These are phyloP conservation scores for Ogataea glucozyma DNA, from an alignment of 805 yeast genomes.

Conservation along the genomic window DNA sequence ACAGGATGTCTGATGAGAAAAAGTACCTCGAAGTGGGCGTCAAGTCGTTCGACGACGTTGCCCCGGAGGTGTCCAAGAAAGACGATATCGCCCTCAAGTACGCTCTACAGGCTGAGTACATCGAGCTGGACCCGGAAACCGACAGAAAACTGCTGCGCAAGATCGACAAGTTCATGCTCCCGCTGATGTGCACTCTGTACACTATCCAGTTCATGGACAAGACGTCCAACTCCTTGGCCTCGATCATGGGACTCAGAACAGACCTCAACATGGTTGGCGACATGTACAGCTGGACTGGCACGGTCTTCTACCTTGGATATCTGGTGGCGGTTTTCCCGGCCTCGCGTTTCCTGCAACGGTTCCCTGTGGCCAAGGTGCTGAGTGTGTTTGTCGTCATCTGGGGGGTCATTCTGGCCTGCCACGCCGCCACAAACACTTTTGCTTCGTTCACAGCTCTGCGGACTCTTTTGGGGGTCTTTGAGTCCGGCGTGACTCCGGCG, in stretches of 20 bases:
- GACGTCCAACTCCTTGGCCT: constrained; percentile 30
- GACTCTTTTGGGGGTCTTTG: constrained; percentile 51
- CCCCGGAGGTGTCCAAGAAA: constrained; percentile 27
- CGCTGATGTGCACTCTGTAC: constrained; percentile 23
- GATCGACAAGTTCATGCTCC: constrained; percentile 24
- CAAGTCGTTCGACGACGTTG: constrained; percentile 28
- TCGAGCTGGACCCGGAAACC: constrained; percentile 14
- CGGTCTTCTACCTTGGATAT: constrained; percentile 52
- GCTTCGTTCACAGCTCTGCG: constrained; percentile 45
- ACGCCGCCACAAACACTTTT: constrained; percentile 43
- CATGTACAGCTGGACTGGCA: constrained; percentile 50
- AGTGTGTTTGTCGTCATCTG: constrained; percentile 39
- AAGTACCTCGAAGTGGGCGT: constrained; percentile 3
- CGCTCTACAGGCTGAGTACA: constrained; percentile 12
- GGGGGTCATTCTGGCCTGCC: constrained; percentile 45
- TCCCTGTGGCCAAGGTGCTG: constrained; percentile 43
- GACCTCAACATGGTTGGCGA: constrained; percentile 50
- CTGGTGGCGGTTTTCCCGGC: constrained; percentile 44
- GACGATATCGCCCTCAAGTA: constrained; percentile 37
- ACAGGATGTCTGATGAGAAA: no score
- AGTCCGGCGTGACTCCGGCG: constrained; percentile 57
- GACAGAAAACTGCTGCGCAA: constrained; percentile 21
- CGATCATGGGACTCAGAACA: constrained; percentile 46
- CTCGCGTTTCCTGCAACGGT: constrained; percentile 42
- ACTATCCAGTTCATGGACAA: constrained; percentile 28